Evolutionary conservation across 345 rosid species (phyloP), one percentile per base, ranked within the genome.

Genomic region (Sonneratia caseolaris): DNA sequence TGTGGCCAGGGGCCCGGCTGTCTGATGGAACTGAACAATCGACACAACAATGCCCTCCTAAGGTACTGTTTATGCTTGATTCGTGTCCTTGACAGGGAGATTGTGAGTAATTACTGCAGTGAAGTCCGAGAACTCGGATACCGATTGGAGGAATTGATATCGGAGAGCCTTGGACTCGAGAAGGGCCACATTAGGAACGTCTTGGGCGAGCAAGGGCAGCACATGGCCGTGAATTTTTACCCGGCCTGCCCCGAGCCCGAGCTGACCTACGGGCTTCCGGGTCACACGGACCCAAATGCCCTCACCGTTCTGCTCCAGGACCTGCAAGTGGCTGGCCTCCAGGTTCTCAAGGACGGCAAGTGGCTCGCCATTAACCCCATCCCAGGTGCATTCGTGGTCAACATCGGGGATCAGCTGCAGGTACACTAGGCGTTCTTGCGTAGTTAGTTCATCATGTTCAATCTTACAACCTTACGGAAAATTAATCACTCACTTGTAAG

Each of bases 191-290:
- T 91, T 61, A 80, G 78, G 66, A 64, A 82, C 0, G 84, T 82
- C 3, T 59, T 89, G 37, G 96, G 97, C 4, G 94, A 87, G n/a
- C 97, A 93, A 75, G 98, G 94, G 7, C 98, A 93, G 76, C 97
- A 91, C 77, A 93, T 93, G 98, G 96, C 98, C 18, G 81, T 93
- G 5, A 93, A 93, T 80, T 93, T 77, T 66, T 93, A 93, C 75
- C 98, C 98, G 5, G 92, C 91, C 7, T 93, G 98, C 75, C 98
- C 98, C 4, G 73, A 89, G 73, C 98, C 98, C 21, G 98, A 93
- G 40, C 85, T 93, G 12, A 93, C 98, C 43, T 91, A 86, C 68
- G 98, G 98, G 15, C 81, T 93, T 70, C 98, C 97, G 7, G 89
- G 82, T 37, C 98, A 93, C 74, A 91, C 98, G 0, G 98, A 93